A percentile compares a stretch with the other conserved stretches of the same genome.
These are phyloP conservation scores for Bruguiera gymnorhiza DNA, from an alignment of 345 rosid genomes.

Conservation along the genomic window DNA sequence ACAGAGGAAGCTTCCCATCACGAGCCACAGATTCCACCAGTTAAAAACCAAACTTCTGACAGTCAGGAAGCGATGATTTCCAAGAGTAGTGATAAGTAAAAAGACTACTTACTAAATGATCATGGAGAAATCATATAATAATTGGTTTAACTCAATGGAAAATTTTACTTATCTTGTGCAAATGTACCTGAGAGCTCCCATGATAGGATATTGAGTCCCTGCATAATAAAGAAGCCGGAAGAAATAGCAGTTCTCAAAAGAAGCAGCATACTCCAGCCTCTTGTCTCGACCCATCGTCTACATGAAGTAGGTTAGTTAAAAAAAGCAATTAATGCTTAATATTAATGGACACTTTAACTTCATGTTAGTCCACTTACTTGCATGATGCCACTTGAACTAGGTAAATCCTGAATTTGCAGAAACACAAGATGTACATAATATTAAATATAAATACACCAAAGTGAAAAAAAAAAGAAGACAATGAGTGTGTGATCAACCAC, in stretches of 20 bases:
- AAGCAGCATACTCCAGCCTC: constrained; percentile 85
- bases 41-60: too few relatives aligned
- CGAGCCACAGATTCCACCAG: too few relatives aligned
- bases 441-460: background rate
- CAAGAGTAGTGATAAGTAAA: too few relatives aligned
- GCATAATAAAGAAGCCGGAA: constrained; percentile 90
- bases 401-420: constrained; percentile 63
- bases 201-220: constrained; percentile 93
- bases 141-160: background rate
- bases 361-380: constrained; percentile 56
- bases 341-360: background rate
- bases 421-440: background rate
- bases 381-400: constrained; percentile 90
- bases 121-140: background rate
- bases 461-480: too few relatives aligned
- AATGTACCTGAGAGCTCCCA: constrained; percentile 86
- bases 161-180: background rate
- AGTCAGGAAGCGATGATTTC: too few relatives aligned
- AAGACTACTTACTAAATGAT: background rate
- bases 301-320: constrained; percentile 13
- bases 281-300: constrained; percentile 91
- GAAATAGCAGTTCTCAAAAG: constrained; percentile 74
- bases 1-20: too few relatives aligned
- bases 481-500: too few relatives aligned
- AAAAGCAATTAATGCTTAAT: constrained; percentile 3